These are phyloP conservation scores for Candida pseudoviswanathii DNA, from an alignment of 1,139 yeast genomes.

Conservation along the genomic window DNA sequence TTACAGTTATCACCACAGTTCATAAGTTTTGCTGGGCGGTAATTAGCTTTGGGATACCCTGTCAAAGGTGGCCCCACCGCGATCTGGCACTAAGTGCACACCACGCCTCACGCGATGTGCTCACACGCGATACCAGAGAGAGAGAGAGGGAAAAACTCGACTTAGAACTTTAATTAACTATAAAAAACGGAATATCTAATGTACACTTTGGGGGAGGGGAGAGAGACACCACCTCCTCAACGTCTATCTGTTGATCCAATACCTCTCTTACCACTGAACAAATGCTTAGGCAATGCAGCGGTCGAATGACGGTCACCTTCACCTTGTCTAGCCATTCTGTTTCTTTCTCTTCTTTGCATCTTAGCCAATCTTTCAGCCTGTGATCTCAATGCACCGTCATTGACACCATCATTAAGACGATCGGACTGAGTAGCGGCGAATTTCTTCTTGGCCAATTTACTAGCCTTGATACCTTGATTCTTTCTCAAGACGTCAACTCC, in stretches of 20 bases:
- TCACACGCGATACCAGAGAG: too few relatives aligned
- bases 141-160: too few relatives aligned
- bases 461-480: constrained; percentile 49
- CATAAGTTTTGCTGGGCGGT: too few relatives aligned
- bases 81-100: too few relatives aligned
- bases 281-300: constrained; percentile 87
- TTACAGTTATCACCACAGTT: too few relatives aligned
- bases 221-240: constrained; percentile 24
- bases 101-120: too few relatives aligned
- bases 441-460: constrained; percentile 50
- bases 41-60: too few relatives aligned
- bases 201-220: not conserved
- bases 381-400: constrained; percentile 76
- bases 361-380: constrained; percentile 89
- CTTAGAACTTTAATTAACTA: too few relatives aligned
- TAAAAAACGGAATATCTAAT: too few relatives aligned
- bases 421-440: constrained; percentile 66
- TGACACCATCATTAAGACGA: constrained; percentile 84
- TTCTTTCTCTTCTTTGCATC: constrained; percentile 90
- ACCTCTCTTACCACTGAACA: constrained; percentile 96
- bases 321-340: constrained; percentile 90
- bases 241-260: constrained; percentile 83
- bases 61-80: too few relatives aligned
- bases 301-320: constrained; percentile 93
- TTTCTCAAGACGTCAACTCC: constrained; percentile 77